A percentile compares a stretch with the other conserved stretches of the same genome.
Evolutionary conservation across 1,139 yeast genomes (phyloP).

Genomic region (Candida dubliniensis): DNA sequence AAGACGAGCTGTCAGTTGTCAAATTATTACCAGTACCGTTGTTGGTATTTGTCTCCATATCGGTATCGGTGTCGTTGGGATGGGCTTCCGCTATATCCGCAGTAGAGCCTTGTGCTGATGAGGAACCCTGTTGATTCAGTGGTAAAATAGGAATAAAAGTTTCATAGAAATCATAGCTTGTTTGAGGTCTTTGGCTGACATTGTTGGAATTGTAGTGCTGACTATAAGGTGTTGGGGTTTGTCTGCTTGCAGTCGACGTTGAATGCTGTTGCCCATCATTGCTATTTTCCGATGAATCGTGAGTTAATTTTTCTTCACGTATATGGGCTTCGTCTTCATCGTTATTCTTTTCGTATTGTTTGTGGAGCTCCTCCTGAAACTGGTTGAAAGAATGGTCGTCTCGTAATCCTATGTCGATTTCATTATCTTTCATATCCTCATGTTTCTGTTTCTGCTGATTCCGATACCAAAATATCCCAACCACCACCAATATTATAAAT

Average conservation of each 20-base stretch:
- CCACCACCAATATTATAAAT: constrained; percentile 26
- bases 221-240: constrained; percentile 1
- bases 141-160: constrained; percentile 43
- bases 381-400: constrained; percentile 40
- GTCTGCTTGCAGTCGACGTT: constrained; percentile 4
- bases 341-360: constrained; percentile 9
- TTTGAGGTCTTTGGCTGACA: constrained; percentile 10
- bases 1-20: constrained; percentile 5
- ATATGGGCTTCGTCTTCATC: constrained; percentile 5
- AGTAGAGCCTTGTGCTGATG: constrained; percentile 1
- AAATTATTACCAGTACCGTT: constrained; percentile 1
- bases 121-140: not conserved
- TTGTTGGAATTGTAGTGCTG: not conserved
- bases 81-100: constrained; percentile 4
- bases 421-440: constrained; percentile 33
- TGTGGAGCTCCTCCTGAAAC: constrained; percentile 41
- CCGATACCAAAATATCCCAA: constrained; percentile 28
- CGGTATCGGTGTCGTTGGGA: not conserved
- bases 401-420: constrained; percentile 37
- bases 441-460: constrained; percentile 32
- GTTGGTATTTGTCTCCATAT: constrained; percentile 2
- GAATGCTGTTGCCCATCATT: constrained; percentile 7
- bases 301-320: constrained; percentile 1
- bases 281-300: constrained; percentile 1
- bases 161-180: constrained; percentile 46